Conservation (phyloP, 2,329 filamentous ascomycete species). For the Cercospora zeina region DNA sequence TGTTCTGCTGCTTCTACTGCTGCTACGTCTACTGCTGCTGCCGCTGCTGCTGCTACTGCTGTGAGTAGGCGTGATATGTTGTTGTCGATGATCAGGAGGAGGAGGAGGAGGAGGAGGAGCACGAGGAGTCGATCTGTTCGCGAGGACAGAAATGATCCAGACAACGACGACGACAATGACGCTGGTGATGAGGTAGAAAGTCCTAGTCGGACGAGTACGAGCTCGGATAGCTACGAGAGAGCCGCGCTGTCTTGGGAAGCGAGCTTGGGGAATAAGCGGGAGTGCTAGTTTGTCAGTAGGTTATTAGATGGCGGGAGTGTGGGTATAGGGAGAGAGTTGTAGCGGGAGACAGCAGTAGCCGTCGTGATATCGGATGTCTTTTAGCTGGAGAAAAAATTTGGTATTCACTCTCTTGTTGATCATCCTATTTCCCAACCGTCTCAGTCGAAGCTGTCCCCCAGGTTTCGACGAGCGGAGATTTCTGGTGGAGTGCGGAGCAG, state of each 20-base stretch:
- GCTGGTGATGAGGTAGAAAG: neutral
- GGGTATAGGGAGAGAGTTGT: too few relatives aligned
- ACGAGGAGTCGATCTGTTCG: too few relatives aligned
- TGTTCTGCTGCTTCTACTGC: neutral
- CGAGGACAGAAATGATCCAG: neutral
- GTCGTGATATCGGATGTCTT: too few relatives aligned
- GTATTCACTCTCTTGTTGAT: neutral
- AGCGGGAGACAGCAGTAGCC: neutral
- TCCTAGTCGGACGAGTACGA: slow-evolving; percentile 4
- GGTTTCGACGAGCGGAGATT: slow-evolving; percentile 22
- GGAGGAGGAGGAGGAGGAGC: too few relatives aligned
- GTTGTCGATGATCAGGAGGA: neutral
- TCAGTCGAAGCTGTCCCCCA: slow-evolving; percentile 20
- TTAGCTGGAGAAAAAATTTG: too few relatives aligned
- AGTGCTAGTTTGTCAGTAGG: neutral
- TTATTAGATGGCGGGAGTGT: neutral
- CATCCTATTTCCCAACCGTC: slow-evolving; percentile 13
- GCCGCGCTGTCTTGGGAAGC: slow-evolving; percentile 9
- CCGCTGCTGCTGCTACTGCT: neutral
- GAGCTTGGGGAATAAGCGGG: slow-evolving; percentile 1
- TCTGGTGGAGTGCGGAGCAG: slow-evolving; percentile 28
- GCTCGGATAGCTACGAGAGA: slow-evolving; percentile 15
- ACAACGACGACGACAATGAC: too few relatives aligned
- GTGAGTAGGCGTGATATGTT: neutral
- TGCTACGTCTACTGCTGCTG: too few relatives aligned